Evolutionary conservation across 768 basidiomycete species (phyloP).

Genomic region (Auricularia sp.): DNA sequence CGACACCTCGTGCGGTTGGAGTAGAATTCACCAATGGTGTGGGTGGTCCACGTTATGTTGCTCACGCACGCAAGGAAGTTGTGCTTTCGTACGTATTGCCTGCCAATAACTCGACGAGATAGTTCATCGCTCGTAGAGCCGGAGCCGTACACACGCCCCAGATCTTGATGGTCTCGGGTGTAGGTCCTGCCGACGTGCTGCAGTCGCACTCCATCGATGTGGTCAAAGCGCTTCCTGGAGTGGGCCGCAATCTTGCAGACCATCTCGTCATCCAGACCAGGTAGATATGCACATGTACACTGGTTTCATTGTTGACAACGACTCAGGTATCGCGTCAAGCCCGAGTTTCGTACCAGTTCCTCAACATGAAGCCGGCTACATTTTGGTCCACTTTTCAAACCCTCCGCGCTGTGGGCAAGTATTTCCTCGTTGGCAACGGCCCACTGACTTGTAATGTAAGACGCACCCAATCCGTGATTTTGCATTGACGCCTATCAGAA

Average conservation of each 20-base stretch:
- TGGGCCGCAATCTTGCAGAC: constrained; percentile 16
- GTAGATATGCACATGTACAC: neutral
- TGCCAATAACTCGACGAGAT: neutral
- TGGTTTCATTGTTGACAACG: too few relatives aligned
- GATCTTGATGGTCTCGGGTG: constrained; percentile 53
- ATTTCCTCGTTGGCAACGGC: constrained; percentile 6
- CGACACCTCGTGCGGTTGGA: constrained; percentile 39
- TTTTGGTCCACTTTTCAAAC: neutral
- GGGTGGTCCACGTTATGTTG: constrained; percentile 32
- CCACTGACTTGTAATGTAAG: constrained; percentile 7
- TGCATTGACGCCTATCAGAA: neutral
- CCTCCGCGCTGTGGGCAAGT: constrained; percentile 1
- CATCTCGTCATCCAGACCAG: constrained; percentile 6
- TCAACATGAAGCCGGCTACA: neutral
- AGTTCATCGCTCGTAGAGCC: constrained; percentile 28
- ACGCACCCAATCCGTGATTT: neutral
- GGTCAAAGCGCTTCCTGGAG: constrained; percentile 14
- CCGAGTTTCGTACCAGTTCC: constrained; percentile 1
- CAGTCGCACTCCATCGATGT: constrained; percentile 10
- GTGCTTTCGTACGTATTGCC: constrained; percentile 42
- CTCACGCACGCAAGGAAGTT: constrained; percentile 46
- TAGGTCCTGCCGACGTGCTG: constrained; percentile 13
- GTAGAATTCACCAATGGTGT: constrained; percentile 45
- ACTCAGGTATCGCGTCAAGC: neutral
- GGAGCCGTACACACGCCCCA: constrained; percentile 50